A percentile compares a stretch with the other conserved stretches of the same genome.
Conservation (phyloP, 2,329 filamentous ascomycete species). For the Fusarium avenaceum region DNA sequence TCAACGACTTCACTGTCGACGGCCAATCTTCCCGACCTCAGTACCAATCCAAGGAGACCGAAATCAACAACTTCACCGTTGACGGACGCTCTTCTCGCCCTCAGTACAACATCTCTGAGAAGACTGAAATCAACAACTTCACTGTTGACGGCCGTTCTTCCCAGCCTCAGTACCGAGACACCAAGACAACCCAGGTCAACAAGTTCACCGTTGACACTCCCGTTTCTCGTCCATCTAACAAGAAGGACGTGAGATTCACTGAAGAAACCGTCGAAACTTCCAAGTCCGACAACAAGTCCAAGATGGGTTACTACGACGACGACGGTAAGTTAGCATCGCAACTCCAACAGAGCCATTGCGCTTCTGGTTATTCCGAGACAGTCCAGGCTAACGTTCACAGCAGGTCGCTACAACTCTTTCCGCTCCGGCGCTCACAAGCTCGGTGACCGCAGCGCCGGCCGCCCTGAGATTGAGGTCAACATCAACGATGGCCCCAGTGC, state of each 20-base stretch:
- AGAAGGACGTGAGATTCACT: conserved; percentile 70
- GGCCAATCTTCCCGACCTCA: conserved; percentile 36
- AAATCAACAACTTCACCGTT: conserved; percentile 50
- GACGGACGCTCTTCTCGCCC: conserved; percentile 39
- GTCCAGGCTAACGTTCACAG: conserved; percentile 38
- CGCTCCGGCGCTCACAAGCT: conserved; percentile 69
- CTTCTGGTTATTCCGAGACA: conserved; percentile 3
- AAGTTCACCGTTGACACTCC: conserved; percentile 53
- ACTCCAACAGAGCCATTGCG: background rate
- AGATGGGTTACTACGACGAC: conserved; percentile 77
- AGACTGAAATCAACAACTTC: conserved; percentile 50
- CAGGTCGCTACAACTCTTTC: conserved; percentile 72
- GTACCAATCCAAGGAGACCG: conserved; percentile 35
- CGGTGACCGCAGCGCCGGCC: conserved; percentile 66
- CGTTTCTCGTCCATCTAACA: conserved; percentile 61
- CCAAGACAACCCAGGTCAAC: conserved; percentile 43
- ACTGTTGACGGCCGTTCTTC: conserved; percentile 48
- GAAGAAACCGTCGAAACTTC: conserved; percentile 75
- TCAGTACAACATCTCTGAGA: conserved; percentile 40
- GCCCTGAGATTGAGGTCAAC: conserved; percentile 65
- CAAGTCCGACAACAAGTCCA: conserved; percentile 61
- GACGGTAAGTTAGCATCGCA: conserved; percentile 61
- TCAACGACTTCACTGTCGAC: conserved; percentile 41
- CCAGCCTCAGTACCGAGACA: conserved; percentile 41
- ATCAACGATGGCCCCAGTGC: conserved; percentile 44